phyloP scores from a whole-genome alignment of 371 early-diverging fungal species.

The Mortierella sp. region DNA sequence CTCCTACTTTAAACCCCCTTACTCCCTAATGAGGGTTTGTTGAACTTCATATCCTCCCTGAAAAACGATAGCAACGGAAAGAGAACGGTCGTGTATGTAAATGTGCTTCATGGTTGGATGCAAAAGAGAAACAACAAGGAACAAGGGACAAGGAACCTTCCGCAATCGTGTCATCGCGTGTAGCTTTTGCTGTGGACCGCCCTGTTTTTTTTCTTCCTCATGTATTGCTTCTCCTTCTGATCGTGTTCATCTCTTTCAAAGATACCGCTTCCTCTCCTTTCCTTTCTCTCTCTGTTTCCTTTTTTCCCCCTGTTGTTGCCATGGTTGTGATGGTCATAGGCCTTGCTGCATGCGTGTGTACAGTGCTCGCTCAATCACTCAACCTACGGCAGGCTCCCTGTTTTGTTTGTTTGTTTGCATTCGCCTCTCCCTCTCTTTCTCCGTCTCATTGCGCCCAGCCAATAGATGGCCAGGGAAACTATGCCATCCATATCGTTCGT shows the following conservation, averaged over 20 bases:
- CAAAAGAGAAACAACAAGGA: neutral
- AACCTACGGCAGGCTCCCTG: neutral
- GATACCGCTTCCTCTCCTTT: neutral
- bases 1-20: neutral
- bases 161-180: conserved; percentile 45
- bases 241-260: neutral
- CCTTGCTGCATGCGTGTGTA: conserved; percentile 6
- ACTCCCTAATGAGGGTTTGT: neutral
- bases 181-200: conserved; percentile 1
- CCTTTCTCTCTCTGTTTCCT: neutral
- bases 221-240: neutral
- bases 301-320: conserved; percentile 25
- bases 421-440: neutral
- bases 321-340: neutral
- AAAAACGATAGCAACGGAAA: neutral
- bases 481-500: neutral
- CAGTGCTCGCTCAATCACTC: too few relatives aligned
- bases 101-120: neutral
- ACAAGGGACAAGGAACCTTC: conserved; percentile 35
- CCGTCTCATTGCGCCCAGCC: neutral
- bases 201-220: conserved; percentile 10
- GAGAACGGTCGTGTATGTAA: neutral
- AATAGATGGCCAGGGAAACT: conserved; percentile 3
- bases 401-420: neutral
- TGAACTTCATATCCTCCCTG: neutral